Evolutionary conservation across 768 basidiomycete species (phyloP).

Genomic region (Crassisporium funariophilum): DNA sequence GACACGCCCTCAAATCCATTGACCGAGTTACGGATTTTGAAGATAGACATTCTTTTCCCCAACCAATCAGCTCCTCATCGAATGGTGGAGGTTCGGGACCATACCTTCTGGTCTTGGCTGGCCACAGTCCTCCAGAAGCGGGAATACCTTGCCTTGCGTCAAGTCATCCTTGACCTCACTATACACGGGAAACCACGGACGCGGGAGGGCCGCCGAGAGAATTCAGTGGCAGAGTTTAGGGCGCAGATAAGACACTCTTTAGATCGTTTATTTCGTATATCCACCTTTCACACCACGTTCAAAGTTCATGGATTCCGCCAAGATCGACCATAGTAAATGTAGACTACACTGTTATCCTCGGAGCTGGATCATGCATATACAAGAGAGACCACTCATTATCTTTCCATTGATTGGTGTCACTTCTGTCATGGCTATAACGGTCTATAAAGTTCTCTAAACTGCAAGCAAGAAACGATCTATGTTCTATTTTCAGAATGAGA

Average conservation of each 20-base stretch:
- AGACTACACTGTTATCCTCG: no score
- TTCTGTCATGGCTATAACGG: no score
- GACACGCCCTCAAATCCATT: slow-evolving; percentile 7
- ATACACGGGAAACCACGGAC: slow-evolving; percentile 11
- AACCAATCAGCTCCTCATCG: slow-evolving; percentile 10
- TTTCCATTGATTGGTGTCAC: no score
- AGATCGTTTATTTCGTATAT: slow-evolving; percentile 9
- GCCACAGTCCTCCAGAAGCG: slow-evolving; percentile 4
- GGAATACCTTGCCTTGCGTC: slow-evolving; percentile 12
- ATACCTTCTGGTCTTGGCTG: slow-evolving; percentile 14
- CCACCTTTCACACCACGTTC: slow-evolving; percentile 18
- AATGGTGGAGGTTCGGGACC: slow-evolving; percentile 3
- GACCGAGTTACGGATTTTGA: slow-evolving; percentile 9
- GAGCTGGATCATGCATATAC: no score
- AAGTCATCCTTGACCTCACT: slow-evolving; percentile 15
- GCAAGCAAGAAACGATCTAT: no score
- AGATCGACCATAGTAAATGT: neutral
- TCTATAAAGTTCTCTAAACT: no score
- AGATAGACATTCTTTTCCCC: slow-evolving; percentile 16
- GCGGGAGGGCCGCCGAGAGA: slow-evolving; percentile 10
- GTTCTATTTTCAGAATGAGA: no score
- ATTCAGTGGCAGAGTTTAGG: slow-evolving; percentile 13
- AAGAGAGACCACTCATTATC: no score
- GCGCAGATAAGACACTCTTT: slow-evolving; percentile 13
- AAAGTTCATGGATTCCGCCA: slow-evolving; percentile 12